Evolutionary conservation across 805 yeast species (phyloP), one percentile per base, ranked within the genome.

Genomic region (Danielia oregonensis): DNA sequence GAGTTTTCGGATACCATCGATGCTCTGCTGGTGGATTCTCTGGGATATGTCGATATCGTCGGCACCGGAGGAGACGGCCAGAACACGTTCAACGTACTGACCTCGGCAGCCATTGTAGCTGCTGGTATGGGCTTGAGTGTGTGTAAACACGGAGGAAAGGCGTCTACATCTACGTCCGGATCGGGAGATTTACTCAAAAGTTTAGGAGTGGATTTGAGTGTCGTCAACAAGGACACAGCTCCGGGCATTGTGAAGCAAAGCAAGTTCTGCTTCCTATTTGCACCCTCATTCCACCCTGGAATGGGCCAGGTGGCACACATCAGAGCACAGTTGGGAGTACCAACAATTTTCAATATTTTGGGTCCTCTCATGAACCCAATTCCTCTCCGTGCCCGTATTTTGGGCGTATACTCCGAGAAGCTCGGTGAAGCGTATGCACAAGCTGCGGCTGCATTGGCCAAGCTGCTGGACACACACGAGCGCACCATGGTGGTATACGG

Each of bases 61-160:
- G 99, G 99, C 2, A 93, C 99, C 0, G 99, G 99, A 17, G 99
- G 99, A 11, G 99, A 93, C 55, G 96, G 96, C 2, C 96, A 93
- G 54, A 83, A 93, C 55, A 93, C 99, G 0, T 93, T 93, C 65
- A 93, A 93, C 49, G 98, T 93, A 2, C 83, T 95, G 11, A 93
- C 98, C 0, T 86, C 97, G 2, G 71, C 96, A 1, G 97, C 97
- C 1, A 87, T 93, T 30, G 88, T 93, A 2, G 93, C 88, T 0
- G 86, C 97, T 0, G 99, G 98, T 6, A 82, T 87, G 69, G 76
- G 76, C 1, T 59, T 91, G 26, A 74, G 76, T 15, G 82, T 93
- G 12, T 86, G 95, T 54, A 93, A 93, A 42, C 99, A 93, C 58
- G 99, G 99, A 16, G 97, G 97, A 10, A 91, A 93, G 51, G 97